Base-by-base conservation (phyloP, 495 filamentous ascomycete genomes). In the Schizothecium vesticola region DNA sequence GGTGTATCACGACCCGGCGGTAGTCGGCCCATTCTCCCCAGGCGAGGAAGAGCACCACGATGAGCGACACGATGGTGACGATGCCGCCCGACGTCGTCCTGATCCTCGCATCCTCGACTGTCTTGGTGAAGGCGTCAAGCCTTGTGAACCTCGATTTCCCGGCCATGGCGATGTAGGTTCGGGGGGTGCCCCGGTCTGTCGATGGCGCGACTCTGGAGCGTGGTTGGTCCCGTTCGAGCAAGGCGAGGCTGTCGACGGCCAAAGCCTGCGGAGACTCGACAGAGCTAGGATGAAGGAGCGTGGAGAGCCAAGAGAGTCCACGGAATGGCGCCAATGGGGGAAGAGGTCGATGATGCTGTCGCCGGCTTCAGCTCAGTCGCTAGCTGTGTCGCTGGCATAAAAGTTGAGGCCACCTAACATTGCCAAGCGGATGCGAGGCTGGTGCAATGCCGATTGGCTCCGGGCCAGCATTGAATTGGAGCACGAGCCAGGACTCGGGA, bases 71-170 rank as follows among this genome's bases (percentile, higher is more conserved):
- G 73, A 99, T 92, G 65, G 95, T 99, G 75, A 99, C 92, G 68
- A 98, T 88, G 72, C 95, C 95, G 61, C 95, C 95, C 13, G 92
- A 95, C 13, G 96, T 98, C n/a, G 95, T 99, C 73, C 96, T 91
- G 78, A 98, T 87, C 68, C 96, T 87, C 69, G 95, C 95, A 89
- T 99, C 95, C 76, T 98, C 96, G 59, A 99, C 95, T 43, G 95
- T 99, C 80, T 99, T 99, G 43, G 93, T 95, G 78, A 99, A 99
- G 81, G 95, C 95, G 78, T 99, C 95, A 58, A 99, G 90, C 83
- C 91, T 90, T 59, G 91, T 97, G 77, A 99, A 97, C 77, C 95
- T 90, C 71, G 92, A 96, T 75, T 90, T 90, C 43, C 43, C 43
- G 23, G 63, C 63, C 63, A 65, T 65, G 51, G 24, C 31, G 63